Evolutionary conservation across 1,284 basidiomycete species (phyloP), one percentile per base, ranked within the genome.

Genomic region (Ceraceosorus guamensis): DNA sequence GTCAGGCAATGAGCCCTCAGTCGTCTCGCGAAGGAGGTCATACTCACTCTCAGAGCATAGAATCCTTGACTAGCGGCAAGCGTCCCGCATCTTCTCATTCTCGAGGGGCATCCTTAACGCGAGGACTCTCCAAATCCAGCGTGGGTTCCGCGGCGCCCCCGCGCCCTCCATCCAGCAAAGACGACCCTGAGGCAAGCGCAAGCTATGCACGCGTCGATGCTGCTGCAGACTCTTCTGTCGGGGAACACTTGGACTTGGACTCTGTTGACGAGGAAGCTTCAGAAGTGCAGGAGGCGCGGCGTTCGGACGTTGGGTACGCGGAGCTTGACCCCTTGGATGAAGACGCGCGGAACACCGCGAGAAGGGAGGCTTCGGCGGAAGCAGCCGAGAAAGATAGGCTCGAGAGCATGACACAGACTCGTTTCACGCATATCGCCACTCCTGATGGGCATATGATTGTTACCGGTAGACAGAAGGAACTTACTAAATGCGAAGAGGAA

Each of bases 401-500:
- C 14, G 59, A 70, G 46, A 47, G 54, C 32, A 60, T 67, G 57
- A 71, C 67, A 34, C 70, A 65, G 16, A 65, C 65, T 16, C 60
- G 85, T 16, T 89, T 88, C 71, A 80, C 85, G 70, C 84, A 89
- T 70, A 77, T 82, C 7, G 78, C 84, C 61, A 84, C 86, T 50
- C 83, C 82, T 24, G 79, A 88, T 60, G 88, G 88, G 0, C 85
- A 89, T 72, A 80, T 89, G 46, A 80, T 91, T 5, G 77, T 85
- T 6, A 77, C 76, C 0, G 88, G 88, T 0, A 76, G 86, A 7
- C 86, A 88, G 67, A 87, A 87, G 0, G 79, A 81, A 50, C 65
- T 91, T 8, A 76, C 81, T 34, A 80, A 80, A 48, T 91, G 89
- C 67, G 88, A 91, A 73, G 88, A 91, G 67, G 88, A 91, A 81